Base-by-base conservation (phyloP, 179 eudicot species). In the Beta corolliflora region DNA sequence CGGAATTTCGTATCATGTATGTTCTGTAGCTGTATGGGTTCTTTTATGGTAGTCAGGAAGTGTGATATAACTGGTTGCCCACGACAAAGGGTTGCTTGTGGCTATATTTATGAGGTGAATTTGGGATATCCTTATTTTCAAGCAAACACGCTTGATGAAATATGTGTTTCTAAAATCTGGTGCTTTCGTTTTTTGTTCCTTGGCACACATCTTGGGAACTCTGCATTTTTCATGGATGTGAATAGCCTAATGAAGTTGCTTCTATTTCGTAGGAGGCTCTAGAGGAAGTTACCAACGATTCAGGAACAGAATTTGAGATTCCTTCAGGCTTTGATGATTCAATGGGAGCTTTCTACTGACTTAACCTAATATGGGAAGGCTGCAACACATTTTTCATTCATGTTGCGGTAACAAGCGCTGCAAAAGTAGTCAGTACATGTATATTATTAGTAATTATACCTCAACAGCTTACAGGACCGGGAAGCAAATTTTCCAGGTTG, bases 241-340 rank as follows among this genome's bases (percentile, higher is more conserved):
- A 29, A 56, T 31, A 5, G 1, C 3, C 65, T 5, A 18, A 63
- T 75, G 45, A 29, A 15, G 16, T 36, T 36, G 23, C 5, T 2
- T 36, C 29, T 18, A 52, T 67, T 64, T 75, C 76, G 77, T 78
- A 81, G 88, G 85, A 83, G 65, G 84, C 85, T 52, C 69, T 71
- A 76, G 87, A 84, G 15, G 83, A 65, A 77, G 53, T 84, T 41
- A 73, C 67, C 56, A 72, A 79, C 59, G 85, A 52, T 31, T 84
- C 80, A 45, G 86, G 84, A 56, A 72, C 87, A 50, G 81, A 81
- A 66, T 81, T 84, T 52, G 83, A 84, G 71, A 79, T 81, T 29
- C 79, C 85, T 52, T 79, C 81, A 9, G 74, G 80, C 69, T 84
- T 81, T 61, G 83, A 86, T 18, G 81, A 84, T 69, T 73, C 82